These are phyloP conservation scores for Xylariaceae sp. DNA, from an alignment of 2,329 filamentous ascomycete genomes.

Conservation along the genomic window DNA sequence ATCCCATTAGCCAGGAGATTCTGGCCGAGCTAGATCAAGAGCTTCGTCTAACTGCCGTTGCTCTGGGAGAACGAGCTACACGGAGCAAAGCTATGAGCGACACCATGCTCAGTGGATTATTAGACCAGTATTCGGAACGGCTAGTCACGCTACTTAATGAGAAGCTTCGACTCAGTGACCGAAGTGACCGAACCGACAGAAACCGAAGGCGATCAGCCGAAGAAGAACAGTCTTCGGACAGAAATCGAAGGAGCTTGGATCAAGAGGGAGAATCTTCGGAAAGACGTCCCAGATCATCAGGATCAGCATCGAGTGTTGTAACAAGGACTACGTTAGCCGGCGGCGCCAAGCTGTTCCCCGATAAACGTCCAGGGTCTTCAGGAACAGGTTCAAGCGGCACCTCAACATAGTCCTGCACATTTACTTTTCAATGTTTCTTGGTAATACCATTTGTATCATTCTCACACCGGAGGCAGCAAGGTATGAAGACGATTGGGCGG, in stretches of 20 bases:
- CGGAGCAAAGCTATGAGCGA: slow-evolving; percentile 54
- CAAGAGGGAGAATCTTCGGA: slow-evolving; percentile 16
- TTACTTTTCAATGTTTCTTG: too few relatives aligned
- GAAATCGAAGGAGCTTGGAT: slow-evolving; percentile 12
- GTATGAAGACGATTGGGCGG: too few relatives aligned
- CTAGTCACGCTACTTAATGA: slow-evolving; percentile 69
- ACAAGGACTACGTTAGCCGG: too few relatives aligned
- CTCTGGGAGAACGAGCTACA: slow-evolving; percentile 54
- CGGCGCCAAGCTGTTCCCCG: too few relatives aligned
- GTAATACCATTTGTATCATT: too few relatives aligned
- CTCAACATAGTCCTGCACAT: too few relatives aligned
- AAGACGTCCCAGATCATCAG: too few relatives aligned
- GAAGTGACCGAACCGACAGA: too few relatives aligned
- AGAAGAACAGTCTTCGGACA: background rate
- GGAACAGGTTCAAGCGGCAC: slow-evolving; percentile 19
- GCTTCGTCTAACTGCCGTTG: slow-evolving; percentile 58
- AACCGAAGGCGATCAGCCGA: background rate
- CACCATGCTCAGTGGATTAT: slow-evolving; percentile 56
- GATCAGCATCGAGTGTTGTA: too few relatives aligned
- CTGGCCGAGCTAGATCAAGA: slow-evolving; percentile 63
- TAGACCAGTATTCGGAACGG: slow-evolving; percentile 73
- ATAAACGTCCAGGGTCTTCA: slow-evolving; percentile 18
- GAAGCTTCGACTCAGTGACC: slow-evolving; percentile 56
- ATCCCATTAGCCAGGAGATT: slow-evolving; percentile 53
- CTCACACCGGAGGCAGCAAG: too few relatives aligned